Conservation (phyloP, 768 basidiomycete genomes). For the Kwoniella botswanensis region DNA sequence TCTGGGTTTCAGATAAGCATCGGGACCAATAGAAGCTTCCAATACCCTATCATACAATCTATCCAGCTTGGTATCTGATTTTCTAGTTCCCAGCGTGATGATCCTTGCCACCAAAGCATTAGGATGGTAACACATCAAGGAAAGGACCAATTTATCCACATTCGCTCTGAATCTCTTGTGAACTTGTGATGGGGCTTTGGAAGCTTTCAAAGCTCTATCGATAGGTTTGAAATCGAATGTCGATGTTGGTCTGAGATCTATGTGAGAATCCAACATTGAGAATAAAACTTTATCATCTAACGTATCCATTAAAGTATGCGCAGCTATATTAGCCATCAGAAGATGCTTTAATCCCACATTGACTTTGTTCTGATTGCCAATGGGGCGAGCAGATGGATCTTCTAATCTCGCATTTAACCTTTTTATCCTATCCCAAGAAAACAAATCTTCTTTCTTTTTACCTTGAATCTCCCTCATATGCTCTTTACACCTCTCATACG, state of each 20-base stretch:
- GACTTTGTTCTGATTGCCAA: background rate
- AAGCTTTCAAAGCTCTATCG: conserved; percentile 1
- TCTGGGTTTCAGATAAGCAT: conserved; percentile 13
- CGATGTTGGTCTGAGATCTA: conserved; percentile 16
- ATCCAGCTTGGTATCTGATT: background rate
- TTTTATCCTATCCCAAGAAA: conserved; percentile 21
- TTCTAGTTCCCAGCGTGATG: background rate
- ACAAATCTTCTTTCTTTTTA: conserved; percentile 22
- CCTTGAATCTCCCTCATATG: conserved; percentile 26
- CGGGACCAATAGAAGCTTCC: conserved; percentile 24
- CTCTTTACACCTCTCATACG: conserved; percentile 15
- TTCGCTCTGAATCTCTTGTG: conserved; percentile 13
- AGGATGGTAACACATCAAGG: conserved; percentile 26
- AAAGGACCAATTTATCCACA: conserved; percentile 16
- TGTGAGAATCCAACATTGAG: conserved; percentile 16
- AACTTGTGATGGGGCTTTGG: background rate
- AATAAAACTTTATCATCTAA: conserved; percentile 21
- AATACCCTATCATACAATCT: conserved; percentile 20
- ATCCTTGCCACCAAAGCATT: conserved; percentile 21
- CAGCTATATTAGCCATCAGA: conserved; percentile 18
- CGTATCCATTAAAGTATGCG: conserved; percentile 19
- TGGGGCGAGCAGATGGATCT: background rate
- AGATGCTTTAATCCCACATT: conserved; percentile 13
- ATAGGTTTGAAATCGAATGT: conserved; percentile 17
- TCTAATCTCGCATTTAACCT: conserved; percentile 26